Evolutionary conservation across 306 rosid genomes (phyloP).

Genomic region (Cicer judaicum): DNA sequence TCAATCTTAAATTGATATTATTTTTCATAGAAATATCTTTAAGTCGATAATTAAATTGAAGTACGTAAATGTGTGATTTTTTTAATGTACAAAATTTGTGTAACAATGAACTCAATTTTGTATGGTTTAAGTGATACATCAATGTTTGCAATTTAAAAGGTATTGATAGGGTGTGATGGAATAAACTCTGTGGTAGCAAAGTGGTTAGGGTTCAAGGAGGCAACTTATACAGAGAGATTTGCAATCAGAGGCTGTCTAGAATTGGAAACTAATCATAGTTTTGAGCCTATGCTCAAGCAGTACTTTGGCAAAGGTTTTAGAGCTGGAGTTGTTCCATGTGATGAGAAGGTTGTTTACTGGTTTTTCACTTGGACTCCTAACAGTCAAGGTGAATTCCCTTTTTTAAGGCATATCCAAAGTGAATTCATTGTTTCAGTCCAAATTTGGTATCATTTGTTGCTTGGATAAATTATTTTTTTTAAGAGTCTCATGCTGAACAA

Average conservation of each 20-base stretch:
- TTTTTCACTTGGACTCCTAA: constrained; percentile 63
- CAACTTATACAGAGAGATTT: constrained; percentile 55
- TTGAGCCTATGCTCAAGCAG: constrained; percentile 51
- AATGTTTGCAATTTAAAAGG: constrained; percentile 49
- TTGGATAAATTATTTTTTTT: too few relatives aligned
- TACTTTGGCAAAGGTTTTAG: constrained; percentile 66
- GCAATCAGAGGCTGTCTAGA: constrained; percentile 62
- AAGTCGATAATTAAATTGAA: too few relatives aligned
- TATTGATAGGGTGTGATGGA: constrained; percentile 82
- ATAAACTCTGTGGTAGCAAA: constrained; percentile 77
- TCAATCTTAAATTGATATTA: too few relatives aligned
- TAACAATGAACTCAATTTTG: background rate
- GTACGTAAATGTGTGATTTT: too few relatives aligned
- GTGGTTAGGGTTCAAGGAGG: constrained; percentile 70
- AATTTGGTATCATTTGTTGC: background rate
- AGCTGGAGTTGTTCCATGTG: constrained; percentile 58
- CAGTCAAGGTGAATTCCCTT: constrained; percentile 54
- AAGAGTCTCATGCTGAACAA: background rate
- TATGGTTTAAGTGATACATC: background rate
- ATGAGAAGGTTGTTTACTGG: constrained; percentile 61
- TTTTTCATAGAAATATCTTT: too few relatives aligned
- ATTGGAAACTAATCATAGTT: constrained; percentile 40
- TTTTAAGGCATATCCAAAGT: background rate
- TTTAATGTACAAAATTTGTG: too few relatives aligned
- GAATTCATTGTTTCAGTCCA: background rate